phyloP scores from a whole-genome alignment of 2,329 filamentous ascomycete species.

The Phaeomoniella chlamydospora region DNA sequence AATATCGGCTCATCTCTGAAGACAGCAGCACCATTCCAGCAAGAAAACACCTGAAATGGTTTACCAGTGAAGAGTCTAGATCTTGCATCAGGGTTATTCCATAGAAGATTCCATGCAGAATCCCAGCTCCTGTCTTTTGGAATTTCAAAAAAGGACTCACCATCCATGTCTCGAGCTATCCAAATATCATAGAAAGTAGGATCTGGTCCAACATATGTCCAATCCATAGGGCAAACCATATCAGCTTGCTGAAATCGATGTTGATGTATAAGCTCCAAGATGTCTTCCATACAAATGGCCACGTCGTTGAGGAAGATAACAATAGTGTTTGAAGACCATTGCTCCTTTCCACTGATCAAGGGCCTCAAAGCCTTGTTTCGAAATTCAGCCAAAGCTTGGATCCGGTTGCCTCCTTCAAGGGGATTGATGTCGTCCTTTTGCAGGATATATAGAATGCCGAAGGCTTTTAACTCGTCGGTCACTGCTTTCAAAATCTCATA shows the following conservation, averaged over 20 bases:
- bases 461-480: conserved; percentile 20
- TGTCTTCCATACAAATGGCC: conserved; percentile 36
- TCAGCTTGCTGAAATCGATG: conserved; percentile 30
- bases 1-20: conserved; percentile 35
- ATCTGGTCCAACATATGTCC: conserved; percentile 26
- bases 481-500: conserved; percentile 33
- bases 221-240: conserved; percentile 47
- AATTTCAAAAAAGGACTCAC: conserved; percentile 42
- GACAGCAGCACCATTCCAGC: conserved; percentile 44
- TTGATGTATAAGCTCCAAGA: conserved; percentile 42
- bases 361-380: conserved; percentile 39
- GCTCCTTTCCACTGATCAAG: conserved; percentile 15
- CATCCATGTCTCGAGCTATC: conserved; percentile 36
- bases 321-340: conserved; percentile 22
- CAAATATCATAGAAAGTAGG: conserved; percentile 45
- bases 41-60: conserved; percentile 46
- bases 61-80: conserved; percentile 17
- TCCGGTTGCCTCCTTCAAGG: conserved; percentile 22
- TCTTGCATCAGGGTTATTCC: conserved; percentile 27
- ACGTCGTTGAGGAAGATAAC: conserved; percentile 43
- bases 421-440: conserved; percentile 6
- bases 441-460: conserved; percentile 11
- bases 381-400: conserved; percentile 32
- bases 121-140: conserved; percentile 35
- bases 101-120: conserved; percentile 36